phyloP scores from a whole-genome alignment of 1,139 yeast genomes.

The Lodderomyces metapsilosis region DNA sequence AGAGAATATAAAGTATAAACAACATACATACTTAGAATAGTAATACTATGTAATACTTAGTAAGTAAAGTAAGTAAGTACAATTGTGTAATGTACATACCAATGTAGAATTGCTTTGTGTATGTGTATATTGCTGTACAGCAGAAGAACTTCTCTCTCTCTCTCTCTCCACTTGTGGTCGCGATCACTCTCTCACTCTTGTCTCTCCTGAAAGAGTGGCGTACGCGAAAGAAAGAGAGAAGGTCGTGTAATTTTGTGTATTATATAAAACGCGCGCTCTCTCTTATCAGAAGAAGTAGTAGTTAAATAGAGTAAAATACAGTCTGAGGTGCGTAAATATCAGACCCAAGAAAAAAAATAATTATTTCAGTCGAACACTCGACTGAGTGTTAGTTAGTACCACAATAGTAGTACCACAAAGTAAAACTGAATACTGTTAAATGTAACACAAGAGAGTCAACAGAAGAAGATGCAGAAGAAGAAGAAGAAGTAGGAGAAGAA shows the following conservation, averaged over 20 bases:
- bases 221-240: neutral
- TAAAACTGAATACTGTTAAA: neutral
- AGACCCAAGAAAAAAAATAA: neutral
- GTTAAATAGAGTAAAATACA: neutral
- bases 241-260: conserved; percentile 1
- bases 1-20: neutral
- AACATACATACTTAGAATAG: neutral
- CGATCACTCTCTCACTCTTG: no score
- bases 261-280: neutral
- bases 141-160: neutral
- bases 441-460: neutral
- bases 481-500: neutral
- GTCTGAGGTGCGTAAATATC: conserved; percentile 1
- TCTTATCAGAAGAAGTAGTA: neutral
- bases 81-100: neutral
- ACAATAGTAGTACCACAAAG: neutral
- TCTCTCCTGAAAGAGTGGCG: conserved; percentile 6
- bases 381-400: no score
- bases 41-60: no score
- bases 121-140: neutral
- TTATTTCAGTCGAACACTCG: no score
- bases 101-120: neutral
- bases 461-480: neutral
- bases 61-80: neutral
- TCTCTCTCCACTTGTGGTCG: no score